Evolutionary conservation across 2,329 filamentous ascomycete species (phyloP).

Genomic region (Fusarium chlamydosporum): DNA sequence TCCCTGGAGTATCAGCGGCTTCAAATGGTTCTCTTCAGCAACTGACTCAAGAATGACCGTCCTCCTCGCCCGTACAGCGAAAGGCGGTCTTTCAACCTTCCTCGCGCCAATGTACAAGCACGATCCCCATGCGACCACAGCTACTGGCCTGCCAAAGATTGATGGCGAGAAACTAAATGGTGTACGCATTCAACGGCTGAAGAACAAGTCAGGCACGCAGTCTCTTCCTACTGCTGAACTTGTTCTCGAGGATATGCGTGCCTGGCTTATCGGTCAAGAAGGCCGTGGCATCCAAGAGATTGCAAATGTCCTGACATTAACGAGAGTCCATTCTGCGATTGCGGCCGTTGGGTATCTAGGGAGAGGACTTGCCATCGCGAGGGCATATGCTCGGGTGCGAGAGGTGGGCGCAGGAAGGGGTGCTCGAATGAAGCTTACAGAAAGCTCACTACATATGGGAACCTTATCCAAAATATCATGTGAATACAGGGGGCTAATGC

Average conservation of each 20-base stretch:
- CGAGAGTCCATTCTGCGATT: constrained; percentile 70
- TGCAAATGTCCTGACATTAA: constrained; percentile 76
- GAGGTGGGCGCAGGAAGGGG: constrained; percentile 63
- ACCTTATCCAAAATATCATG: constrained; percentile 69
- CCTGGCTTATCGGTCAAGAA: constrained; percentile 75
- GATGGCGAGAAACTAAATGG: constrained; percentile 71
- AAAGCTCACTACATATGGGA: constrained; percentile 70
- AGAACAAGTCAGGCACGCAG: constrained; percentile 79
- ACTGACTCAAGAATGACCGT: constrained; percentile 66
- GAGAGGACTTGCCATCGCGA: constrained; percentile 69
- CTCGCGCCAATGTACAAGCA: constrained; percentile 72
- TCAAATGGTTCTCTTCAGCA: constrained; percentile 70
- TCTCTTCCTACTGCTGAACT: constrained; percentile 80
- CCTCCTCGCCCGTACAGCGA: constrained; percentile 70
- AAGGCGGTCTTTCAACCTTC: constrained; percentile 61
- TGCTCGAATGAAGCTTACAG: constrained; percentile 62
- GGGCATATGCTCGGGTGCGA: constrained; percentile 70
- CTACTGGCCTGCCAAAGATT: constrained; percentile 44
- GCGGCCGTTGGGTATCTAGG: constrained; percentile 67
- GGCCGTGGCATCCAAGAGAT: constrained; percentile 78
- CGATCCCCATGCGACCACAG: constrained; percentile 53
- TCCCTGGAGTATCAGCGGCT: constrained; percentile 73
- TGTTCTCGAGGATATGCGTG: constrained; percentile 73
- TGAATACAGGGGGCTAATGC: constrained; percentile 69
- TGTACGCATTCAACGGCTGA: constrained; percentile 76